Evolutionary conservation across 2,329 filamentous ascomycete species (phyloP), one percentile per base, ranked within the genome.

Genomic region (Falciphora oryzae): DNA sequence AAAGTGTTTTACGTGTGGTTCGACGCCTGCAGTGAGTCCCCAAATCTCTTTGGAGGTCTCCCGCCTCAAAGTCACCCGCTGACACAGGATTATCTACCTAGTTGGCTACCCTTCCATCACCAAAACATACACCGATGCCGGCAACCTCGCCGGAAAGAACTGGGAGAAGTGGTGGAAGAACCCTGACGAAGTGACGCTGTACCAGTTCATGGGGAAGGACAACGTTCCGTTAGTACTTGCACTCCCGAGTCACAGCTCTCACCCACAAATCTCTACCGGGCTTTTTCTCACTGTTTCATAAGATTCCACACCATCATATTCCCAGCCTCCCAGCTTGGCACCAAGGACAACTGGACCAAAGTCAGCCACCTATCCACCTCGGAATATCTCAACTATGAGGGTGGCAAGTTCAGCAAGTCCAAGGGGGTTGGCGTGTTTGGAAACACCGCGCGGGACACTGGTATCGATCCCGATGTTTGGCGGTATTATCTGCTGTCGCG

Each of bases 101-200:
- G 61, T 97, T 72, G 93, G 93, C 27, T 97, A 97, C 75, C 89
- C 93, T n/a, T 96, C 92, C 1, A 97, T 97, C 70, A 97, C 93
- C 1, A 92, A 91, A 68, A 93, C 87, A 71, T 96, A 96, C 76
- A 97, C 93, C 6, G 81, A 85, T 64, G 74, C 76, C 18, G 75
- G 76, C 63, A 56, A 57, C 44, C 61, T 62, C 14, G 25, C 32
- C 4, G 61, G 61, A 11, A 62, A 62, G 4, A 28, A 63, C 14
- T 97, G 93, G 93, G 88, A 96, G 79, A 85, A 91, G 73, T 97
- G 93, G 93, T 97, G 93, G 93, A 88, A 90, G 73, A 90, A 96
- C 75, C 92, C 92, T 0, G 89, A 96, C 59, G 83, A 96, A 44
- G 93, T 97, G 61, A 85, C 89, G 73, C 85, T 97, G 16, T 97